Base-by-base conservation (phyloP, 2,329 filamentous ascomycete genomes). In the Aplosporella prunicola region DNA sequence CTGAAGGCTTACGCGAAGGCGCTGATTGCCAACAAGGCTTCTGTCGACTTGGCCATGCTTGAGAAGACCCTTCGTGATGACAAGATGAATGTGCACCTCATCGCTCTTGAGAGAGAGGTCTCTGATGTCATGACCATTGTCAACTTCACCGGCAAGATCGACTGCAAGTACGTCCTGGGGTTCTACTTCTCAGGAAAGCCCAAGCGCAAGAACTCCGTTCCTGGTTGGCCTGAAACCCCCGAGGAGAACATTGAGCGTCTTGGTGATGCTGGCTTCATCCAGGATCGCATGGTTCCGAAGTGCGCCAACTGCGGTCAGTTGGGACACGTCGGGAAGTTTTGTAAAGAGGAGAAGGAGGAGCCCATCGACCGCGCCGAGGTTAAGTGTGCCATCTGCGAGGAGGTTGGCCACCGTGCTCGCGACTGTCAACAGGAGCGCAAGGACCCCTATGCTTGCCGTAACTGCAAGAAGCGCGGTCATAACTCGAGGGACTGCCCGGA, bases 391-490 rank as follows among this genome's bases (percentile, higher is more conserved):
- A 80, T 84, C 60, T 85, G 81, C 46, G 61, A 69, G 4, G 66
- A 69, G 25, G 59, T 66, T 17, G 80, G 79, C 8, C 80, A 85
- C 49, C 78, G 80, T 41, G 61, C 78, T 35, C 76, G 80, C 35
- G 79, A 86, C 47, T 86, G 81, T 41, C 55, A 55, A 4, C 51
- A 61, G 40, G 55, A 57, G 41, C 61, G 80, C 33, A 60, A 74
- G 20, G 74, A 81, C 61, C 76, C 67, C 40, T 78, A 71, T 46
- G 76, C 74, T 6, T 83, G 80, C 69, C 74, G 71, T 53, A 83
- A 83, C 53, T 83, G 79, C 63, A 73, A 71, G 71, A 62, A 58
- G 52, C 61, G 58, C 20, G 52, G 55, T 7, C 52, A 55, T 28
- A 51, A 40, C 16, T 45, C 57, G 16, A 56, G 53, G 42, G 61